These are phyloP conservation scores for Cardamine occulta DNA, from an alignment of 345 rosid genomes.

Conservation along the genomic window DNA sequence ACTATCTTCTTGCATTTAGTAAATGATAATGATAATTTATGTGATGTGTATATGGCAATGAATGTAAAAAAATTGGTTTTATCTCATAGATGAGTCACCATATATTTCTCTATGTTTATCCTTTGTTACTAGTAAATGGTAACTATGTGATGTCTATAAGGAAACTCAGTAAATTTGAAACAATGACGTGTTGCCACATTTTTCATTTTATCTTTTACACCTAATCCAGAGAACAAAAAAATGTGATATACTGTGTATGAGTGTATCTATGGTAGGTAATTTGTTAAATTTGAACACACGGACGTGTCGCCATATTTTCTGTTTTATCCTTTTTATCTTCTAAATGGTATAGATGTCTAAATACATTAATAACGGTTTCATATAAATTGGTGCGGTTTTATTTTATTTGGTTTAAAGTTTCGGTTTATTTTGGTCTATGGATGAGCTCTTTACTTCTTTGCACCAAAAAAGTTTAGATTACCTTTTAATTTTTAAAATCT, in stretches of 20 bases:
- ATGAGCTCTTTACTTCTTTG: constrained; percentile 1
- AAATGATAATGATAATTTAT: background rate
- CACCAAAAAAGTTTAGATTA: background rate
- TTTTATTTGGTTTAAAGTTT: background rate
- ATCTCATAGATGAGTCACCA: background rate
- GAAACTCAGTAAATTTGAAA: background rate
- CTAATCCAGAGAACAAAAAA: background rate
- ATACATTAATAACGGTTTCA: background rate
- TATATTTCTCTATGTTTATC: too few species aligned
- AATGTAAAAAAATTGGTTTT: background rate
- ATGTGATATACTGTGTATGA: background rate
- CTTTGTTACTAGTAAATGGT: background rate
- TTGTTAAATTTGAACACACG: background rate
- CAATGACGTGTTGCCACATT: constrained; percentile 35
- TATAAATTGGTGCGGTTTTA: background rate
- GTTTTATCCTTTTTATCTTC: background rate
- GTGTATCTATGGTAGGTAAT: constrained; percentile 6
- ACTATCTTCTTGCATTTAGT: background rate
- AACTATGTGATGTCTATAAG: background rate
- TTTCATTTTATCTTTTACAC: constrained; percentile 15
- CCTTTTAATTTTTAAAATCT: background rate
- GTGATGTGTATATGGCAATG: background rate
- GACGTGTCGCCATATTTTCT: constrained; percentile 21
- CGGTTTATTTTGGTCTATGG: background rate
- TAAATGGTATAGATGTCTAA: background rate